phyloP scores from a whole-genome alignment of 805 yeast genomes.

The Pichia manshurica region DNA sequence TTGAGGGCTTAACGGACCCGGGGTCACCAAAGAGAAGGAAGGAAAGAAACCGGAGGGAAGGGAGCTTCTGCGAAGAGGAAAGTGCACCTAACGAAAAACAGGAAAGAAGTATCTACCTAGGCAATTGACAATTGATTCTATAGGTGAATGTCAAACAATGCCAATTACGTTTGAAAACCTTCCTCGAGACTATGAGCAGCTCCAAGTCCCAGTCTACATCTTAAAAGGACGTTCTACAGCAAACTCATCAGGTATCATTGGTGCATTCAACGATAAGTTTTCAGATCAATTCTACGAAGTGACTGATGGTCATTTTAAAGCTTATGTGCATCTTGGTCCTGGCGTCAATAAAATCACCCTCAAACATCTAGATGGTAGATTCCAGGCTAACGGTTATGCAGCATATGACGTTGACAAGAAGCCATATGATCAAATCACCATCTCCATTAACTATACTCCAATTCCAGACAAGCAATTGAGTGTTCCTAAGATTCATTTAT shows the following conservation, averaged over 20 bases:
- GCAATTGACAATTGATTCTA: no score
- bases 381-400: conserved; percentile 31
- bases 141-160: conserved; percentile 14
- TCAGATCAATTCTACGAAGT: conserved; percentile 73
- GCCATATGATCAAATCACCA: conserved; percentile 15
- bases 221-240: conserved; percentile 42
- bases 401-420: conserved; percentile 14
- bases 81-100: no score
- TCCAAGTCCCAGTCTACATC: conserved; percentile 44
- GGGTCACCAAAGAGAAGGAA: no score
- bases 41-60: no score
- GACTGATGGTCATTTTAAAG: conserved; percentile 66
- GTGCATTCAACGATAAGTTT: conserved; percentile 40
- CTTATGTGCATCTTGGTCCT: conserved; percentile 52
- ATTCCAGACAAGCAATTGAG: conserved; percentile 29
- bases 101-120: no score
- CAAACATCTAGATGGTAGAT: conserved; percentile 38
- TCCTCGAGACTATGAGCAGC: conserved; percentile 27
- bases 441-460: conserved; percentile 45
- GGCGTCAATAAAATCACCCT: conserved; percentile 59
- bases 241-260: conserved; percentile 31
- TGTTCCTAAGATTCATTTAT: conserved; percentile 77
- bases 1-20: no score
- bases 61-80: no score
- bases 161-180: conserved; percentile 29